Base-by-base conservation (phyloP, 2,329 filamentous ascomycete genomes). In the Alternaria longipes region DNA sequence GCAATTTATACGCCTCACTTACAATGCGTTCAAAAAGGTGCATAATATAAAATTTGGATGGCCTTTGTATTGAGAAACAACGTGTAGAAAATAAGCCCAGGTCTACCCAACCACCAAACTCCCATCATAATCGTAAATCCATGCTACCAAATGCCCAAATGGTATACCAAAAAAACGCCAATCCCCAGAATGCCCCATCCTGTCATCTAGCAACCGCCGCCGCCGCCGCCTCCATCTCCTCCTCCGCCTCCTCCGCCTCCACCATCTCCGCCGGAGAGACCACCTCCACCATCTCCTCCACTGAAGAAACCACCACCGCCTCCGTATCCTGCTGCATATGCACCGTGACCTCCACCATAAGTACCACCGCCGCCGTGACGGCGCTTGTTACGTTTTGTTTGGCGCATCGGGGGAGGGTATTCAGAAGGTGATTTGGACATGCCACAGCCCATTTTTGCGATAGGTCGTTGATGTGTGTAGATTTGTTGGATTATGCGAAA, bases 371-470 rank as follows among this genome's bases (percentile, higher is more conserved):
- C 16, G 14, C 47, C 53, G 8, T 53, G 16, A 46, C 38, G 40
- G 8, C 51, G 45, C 8, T 54, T 41, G 20, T 18, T 55, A 6
- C 9, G 34, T 16, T 38, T 38, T 8, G 56, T 54, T 47, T 63
- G 53, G 4, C 60, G 55, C 62, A 60, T 65, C 28, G 66, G 62
- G 8, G 60, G 62, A 11, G 65, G 59, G 18, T 64, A 67, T 24
- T 32, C n/a, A 5, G 47, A 45, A 3, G 42, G 51, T 8, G 56
- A 32, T 58, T 69, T 69, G 16, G 68, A 70, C n/a, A 56, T 56
- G 56, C 59, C 59, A 16, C 68, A 70, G 38, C 68, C 68, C 68
- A 70, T 70, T 40, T 44, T 67, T 32, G 7, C 3, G 45, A 34
- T 28, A 42, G 9, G 12, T 24, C 3, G 20, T 26, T 18, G 30